Base-by-base conservation (phyloP, 2,329 filamentous ascomycete genomes). In the Fusarium sp. region DNA sequence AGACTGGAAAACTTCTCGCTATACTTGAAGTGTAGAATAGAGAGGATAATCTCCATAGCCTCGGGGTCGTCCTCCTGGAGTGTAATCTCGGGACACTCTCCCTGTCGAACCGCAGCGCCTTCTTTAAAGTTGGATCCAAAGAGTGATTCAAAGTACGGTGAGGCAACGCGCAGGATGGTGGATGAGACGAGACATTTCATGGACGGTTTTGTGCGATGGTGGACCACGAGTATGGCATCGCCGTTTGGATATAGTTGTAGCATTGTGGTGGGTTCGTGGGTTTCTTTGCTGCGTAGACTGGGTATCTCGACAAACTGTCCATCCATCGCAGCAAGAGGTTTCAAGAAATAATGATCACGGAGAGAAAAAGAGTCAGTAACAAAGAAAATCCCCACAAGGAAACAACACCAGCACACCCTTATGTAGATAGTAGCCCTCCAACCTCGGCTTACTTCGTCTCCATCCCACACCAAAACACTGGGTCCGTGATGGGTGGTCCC, bases 21-120 rank as follows among this genome's bases (percentile, higher is more conserved):
- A 1, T 33, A 57, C n/a, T 64, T 64, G 27, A 57, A 64, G 6
- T 64, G 61, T 25, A 64, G 36, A 20, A 57, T 42, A 11, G 61
- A 64, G 14, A 64, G 61, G 13, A 64, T 57, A 16, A 57, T 64
- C 35, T 64, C 47, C 61, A 64, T 64, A 16, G 61, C 61, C 27
- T 64, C 61, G 0, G 61, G 61, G 7, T 64, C 61, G n/a, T 64
- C 61, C 11, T 64, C 61, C 16, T 64, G 25, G 16, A 64, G 61
- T 6, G 50, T 64, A n/a, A 64, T 64, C 47, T 64, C 61, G 1
- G 61, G 61, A 27, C 61, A 64, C 2, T 57, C 36, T 27, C 61
- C 61, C n/a, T 64, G 61, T 11, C 61, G 47, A 20, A 64, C 61
- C 2, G 50, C 36, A 2, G 61, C 47, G 5, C 35, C 61, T 35